phyloP scores from a whole-genome alignment of 2,329 filamentous ascomycete species.

The Colletotrichum musae region DNA sequence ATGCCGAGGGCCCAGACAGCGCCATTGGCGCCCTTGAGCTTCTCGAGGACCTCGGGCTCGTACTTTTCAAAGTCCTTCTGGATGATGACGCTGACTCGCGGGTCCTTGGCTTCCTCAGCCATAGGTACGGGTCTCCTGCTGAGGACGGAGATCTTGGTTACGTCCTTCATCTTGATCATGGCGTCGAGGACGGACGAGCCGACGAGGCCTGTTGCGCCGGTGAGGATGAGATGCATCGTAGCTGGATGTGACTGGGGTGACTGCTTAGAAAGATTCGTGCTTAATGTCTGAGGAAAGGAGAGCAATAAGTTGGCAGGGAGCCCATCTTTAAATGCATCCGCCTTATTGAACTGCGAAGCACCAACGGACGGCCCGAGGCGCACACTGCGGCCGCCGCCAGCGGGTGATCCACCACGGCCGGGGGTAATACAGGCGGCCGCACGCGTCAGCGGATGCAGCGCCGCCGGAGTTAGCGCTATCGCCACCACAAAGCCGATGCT shows the following conservation, averaged over 20 bases:
- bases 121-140: conserved; percentile 75
- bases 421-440: too few relatives aligned
- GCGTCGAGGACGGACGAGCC: conserved; percentile 73
- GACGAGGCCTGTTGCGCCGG: conserved; percentile 77
- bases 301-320: too few relatives aligned
- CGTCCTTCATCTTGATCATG: conserved; percentile 69
- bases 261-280: too few relatives aligned
- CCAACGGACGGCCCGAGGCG: too few relatives aligned
- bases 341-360: too few relatives aligned
- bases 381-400: too few relatives aligned
- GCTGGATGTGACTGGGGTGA: too few relatives aligned
- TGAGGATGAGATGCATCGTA: conserved; percentile 75
- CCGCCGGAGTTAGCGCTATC: conserved; percentile 34
- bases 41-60: conserved; percentile 66
- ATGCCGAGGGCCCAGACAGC: conserved; percentile 83
- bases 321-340: too few relatives aligned
- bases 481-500: conserved; percentile 2
- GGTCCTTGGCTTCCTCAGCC: conserved; percentile 69
- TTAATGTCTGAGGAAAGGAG: too few relatives aligned
- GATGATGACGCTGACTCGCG: conserved; percentile 75
- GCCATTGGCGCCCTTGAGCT: conserved; percentile 75
- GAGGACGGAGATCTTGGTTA: conserved; percentile 78
- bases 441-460: neutral
- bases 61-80: conserved; percentile 78
- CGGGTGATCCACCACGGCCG: too few relatives aligned